These are phyloP conservation scores for Sporothrix schenckii DNA, from an alignment of 2,329 filamentous ascomycete species.

Conservation along the genomic window DNA sequence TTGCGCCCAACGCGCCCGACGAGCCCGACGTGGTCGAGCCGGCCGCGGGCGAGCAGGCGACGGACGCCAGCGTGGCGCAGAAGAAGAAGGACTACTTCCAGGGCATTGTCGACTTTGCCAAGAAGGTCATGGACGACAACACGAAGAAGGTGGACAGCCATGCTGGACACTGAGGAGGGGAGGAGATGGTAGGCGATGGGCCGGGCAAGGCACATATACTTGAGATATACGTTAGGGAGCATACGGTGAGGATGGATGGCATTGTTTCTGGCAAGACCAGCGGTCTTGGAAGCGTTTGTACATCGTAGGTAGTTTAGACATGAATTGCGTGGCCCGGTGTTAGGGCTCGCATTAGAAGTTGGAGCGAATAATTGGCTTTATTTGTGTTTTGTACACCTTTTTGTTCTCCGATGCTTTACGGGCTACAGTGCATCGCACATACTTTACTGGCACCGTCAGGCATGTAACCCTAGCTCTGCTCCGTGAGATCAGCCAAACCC, in stretches of 20 bases:
- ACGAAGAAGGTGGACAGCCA: conserved; percentile 55
- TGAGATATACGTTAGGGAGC: no score
- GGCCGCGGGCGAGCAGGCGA: conserved; percentile 33
- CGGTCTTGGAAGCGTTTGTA: no score
- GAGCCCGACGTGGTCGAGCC: conserved; percentile 41
- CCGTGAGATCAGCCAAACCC: no score
- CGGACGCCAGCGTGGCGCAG: conserved; percentile 27
- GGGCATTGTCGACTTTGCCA: conserved; percentile 53
- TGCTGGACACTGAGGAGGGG: conserved; percentile 22
- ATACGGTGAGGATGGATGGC: no score
- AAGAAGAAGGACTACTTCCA: conserved; percentile 39
- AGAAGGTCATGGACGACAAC: conserved; percentile 58
- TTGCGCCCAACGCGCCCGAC: conserved; percentile 44
- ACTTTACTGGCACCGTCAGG: no score
- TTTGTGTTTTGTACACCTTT: no score
- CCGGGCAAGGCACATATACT: no score
- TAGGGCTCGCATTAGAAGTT: background rate
- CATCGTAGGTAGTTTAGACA: background rate
- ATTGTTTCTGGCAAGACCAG: no score
- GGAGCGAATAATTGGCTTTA: no score
- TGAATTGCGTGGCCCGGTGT: background rate
- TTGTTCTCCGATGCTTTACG: no score
- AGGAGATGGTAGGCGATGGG: background rate
- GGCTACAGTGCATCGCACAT: background rate
- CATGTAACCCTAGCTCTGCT: background rate